Evolutionary conservation across 2,329 filamentous ascomycete species (phyloP).

Genomic region (Lasiodiplodia sp.): DNA sequence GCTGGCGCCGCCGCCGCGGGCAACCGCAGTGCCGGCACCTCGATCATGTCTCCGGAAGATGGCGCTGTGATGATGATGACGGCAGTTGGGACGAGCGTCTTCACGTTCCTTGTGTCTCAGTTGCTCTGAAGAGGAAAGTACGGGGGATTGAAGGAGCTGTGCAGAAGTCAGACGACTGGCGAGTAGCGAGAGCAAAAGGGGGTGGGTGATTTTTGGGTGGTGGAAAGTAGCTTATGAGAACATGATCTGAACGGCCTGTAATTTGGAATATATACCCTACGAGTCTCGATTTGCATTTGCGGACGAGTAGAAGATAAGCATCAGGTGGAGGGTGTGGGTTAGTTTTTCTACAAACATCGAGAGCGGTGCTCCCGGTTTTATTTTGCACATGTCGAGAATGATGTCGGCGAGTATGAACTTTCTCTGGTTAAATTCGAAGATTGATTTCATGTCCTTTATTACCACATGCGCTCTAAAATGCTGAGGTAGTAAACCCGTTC

Average conservation of each 20-base stretch:
- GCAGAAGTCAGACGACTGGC: not conserved
- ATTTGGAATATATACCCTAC: not conserved
- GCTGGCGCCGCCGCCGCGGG: not conserved
- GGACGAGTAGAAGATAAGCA: not conserved
- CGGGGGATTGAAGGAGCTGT: too few relatives aligned
- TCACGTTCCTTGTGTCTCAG: not conserved
- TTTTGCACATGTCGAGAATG: not conserved
- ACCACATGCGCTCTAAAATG: not conserved
- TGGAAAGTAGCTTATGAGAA: not conserved
- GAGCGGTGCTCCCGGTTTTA: not conserved
- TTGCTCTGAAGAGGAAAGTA: not conserved
- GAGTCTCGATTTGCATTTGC: not conserved
- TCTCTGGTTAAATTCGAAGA: not conserved
- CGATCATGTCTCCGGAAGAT: not conserved
- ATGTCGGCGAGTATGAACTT: not conserved
- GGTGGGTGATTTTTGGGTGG: too few relatives aligned
- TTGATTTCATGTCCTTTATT: not conserved
- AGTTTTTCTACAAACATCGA: not conserved
- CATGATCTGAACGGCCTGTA: not conserved
- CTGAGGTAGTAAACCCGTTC: not conserved
- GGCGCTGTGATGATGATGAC: not conserved
- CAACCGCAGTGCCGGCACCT: not conserved
- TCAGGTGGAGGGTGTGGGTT: not conserved
- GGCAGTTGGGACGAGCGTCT: slow-evolving; percentile 10
- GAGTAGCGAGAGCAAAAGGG: not conserved